phyloP scores from a whole-genome alignment of 2,329 filamentous ascomycete species.

The Aspergillus tubingensis region DNA sequence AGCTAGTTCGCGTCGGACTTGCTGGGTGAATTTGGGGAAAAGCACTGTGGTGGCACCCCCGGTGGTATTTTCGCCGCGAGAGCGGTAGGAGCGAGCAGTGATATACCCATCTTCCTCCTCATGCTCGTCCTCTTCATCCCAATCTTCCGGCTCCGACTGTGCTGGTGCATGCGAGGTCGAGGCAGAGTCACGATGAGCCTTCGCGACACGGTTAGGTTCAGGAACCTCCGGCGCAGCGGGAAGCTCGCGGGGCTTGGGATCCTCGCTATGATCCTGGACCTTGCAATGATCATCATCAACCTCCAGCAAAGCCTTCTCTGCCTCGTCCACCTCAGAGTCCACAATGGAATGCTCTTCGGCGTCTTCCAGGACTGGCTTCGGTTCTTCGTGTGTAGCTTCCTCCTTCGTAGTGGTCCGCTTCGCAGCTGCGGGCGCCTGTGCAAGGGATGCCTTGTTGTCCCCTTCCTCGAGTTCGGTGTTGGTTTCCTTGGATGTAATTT shows the following conservation, averaged over 20 bases:
- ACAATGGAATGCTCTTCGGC: slow-evolving; percentile 23
- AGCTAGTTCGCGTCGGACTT: slow-evolving; percentile 72
- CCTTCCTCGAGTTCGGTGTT: slow-evolving; percentile 24
- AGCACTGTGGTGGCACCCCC: slow-evolving; percentile 66
- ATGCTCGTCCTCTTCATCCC: slow-evolving; percentile 77
- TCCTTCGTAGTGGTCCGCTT: slow-evolving; percentile 19
- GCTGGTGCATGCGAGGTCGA: slow-evolving; percentile 23
- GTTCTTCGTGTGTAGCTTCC: slow-evolving; percentile 10
- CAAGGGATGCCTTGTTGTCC: slow-evolving; percentile 17
- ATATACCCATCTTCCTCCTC: slow-evolving; percentile 70
- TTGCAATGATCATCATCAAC: slow-evolving; percentile 29
- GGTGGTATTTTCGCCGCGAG: slow-evolving; percentile 72
- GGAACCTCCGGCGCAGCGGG: slow-evolving; percentile 5
- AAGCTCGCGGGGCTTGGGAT: slow-evolving; percentile 9
- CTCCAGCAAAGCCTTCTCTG: slow-evolving; percentile 28
- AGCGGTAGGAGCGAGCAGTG: slow-evolving; percentile 76
- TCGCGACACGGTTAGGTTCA: slow-evolving; percentile 11
- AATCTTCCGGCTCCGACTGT: slow-evolving; percentile 65
- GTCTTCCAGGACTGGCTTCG: slow-evolving; percentile 16
- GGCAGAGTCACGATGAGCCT: slow-evolving; percentile 23
- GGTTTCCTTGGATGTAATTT: slow-evolving; percentile 34
- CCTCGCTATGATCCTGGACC: slow-evolving; percentile 23
- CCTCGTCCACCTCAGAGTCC: slow-evolving; percentile 31
- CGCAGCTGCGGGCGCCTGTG: slow-evolving; percentile 15
- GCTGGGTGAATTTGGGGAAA: slow-evolving; percentile 70